Evolutionary conservation across 331 rosid species (phyloP).

Genomic region (Telfairia occidentalis): DNA sequence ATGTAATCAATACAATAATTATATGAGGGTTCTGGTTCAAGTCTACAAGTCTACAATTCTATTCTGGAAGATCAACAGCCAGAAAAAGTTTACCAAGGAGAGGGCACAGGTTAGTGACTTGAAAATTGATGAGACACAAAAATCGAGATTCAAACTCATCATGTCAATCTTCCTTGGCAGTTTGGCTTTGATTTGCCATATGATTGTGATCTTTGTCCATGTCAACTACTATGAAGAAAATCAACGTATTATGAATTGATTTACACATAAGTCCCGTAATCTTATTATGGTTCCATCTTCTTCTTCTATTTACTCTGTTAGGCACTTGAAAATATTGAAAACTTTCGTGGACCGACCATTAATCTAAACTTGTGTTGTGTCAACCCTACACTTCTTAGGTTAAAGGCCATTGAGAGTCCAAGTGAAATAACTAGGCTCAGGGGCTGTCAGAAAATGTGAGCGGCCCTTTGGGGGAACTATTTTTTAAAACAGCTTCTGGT

Average conservation of each 20-base stretch:
- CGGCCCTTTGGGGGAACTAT: neutral
- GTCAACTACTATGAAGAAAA: neutral
- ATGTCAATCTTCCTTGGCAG: neutral
- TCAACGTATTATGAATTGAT: neutral
- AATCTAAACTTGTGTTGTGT: neutral
- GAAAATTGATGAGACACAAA: neutral
- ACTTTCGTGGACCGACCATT: neutral
- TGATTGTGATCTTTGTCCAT: neutral
- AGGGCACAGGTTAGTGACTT: neutral
- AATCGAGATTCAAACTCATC: neutral
- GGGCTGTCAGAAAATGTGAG: neutral
- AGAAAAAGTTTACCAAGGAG: neutral
- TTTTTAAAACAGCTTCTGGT: neutral
- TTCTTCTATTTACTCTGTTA: neutral
- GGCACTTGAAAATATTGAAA: neutral
- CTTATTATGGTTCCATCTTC: neutral
- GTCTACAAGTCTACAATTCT: neutral
- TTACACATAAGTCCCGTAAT: neutral
- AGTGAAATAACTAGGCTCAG: neutral
- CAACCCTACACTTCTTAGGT: neutral
- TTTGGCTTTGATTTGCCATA: neutral
- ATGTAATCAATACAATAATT: neutral
- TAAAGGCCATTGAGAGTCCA: neutral
- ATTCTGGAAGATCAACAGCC: neutral
- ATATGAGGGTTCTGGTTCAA: neutral